Evolutionary conservation across 345 rosid species (phyloP), one percentile per base, ranked within the genome.

Genomic region (Syzygium aqueum): DNA sequence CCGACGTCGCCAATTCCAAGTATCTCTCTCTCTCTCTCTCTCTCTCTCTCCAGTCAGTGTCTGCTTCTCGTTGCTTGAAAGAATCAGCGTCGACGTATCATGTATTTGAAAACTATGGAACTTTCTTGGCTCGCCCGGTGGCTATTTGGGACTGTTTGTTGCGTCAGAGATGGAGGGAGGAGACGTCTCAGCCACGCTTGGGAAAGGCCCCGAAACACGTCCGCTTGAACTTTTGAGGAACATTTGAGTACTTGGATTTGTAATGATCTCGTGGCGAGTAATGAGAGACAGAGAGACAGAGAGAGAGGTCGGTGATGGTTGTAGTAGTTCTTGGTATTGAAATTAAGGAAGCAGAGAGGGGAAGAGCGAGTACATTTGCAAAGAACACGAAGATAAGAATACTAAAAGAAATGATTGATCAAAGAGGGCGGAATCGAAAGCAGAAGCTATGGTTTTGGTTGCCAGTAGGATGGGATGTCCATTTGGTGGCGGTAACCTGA

Each of bases 1-100:
- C 91, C 51, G 94, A 95, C 57, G 99, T 95, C 92, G 86, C 93
- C 90, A 95, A 96, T 85, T 95, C 96, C 92, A 95, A 92, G 97
- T 96, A 90, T 77, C 77, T 33, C 84, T 51, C 46, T 86, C 51
- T 11, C 61, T 19, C 85, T 77, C 84, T 73, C 86, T 67, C 43
- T 86, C n/a, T 43, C 85, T 28, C 21, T 84, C 85, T 19, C 85
- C 8, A 17, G 51, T 37, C 88, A 37, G 78, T 33, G 23, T 30
- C 46, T 67, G 78, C 43, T 67, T 67, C 46, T 67, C 23, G 5
- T 67, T 67, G 23, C 78, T 4, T 51, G 43, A 52, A 67, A 67
- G 46, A 33, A 67, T 67, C 78, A 37, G 78, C 78, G 2, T 2
- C 16, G 78, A 67, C 78, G 13, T 33, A 67, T 67, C 43, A 46